Percentiles rank a stretch among this genome's conserved stretches.
These are phyloP conservation scores for Thymus mandschuricus DNA, from an alignment of 257 asterid species.

Conservation along the genomic window DNA sequence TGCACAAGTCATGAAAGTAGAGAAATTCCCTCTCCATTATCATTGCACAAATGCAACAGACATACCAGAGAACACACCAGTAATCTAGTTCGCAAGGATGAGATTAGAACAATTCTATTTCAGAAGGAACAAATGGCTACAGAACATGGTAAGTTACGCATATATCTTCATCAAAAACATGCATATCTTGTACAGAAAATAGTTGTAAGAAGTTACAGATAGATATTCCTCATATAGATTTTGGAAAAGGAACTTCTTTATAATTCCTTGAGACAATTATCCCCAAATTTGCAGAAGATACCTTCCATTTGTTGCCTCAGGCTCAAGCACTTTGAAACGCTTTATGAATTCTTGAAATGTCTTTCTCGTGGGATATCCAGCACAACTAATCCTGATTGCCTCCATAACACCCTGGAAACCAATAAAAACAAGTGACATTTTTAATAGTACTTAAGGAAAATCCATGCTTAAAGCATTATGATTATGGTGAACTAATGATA, in stretches of 20 bases:
- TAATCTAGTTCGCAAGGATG: background rate
- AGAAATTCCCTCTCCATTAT: background rate
- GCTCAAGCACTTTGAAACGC: constrained; percentile 78
- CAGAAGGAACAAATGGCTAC: background rate
- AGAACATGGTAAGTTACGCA: background rate
- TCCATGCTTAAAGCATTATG: constrained; percentile 4
- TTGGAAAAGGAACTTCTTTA: background rate
- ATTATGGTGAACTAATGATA: background rate
- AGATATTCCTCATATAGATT: background rate
- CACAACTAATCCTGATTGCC: constrained; percentile 96
- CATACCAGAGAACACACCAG: background rate
- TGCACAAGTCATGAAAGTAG: background rate
- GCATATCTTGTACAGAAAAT: background rate
- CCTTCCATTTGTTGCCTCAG: constrained; percentile 62
- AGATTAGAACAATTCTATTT: background rate
- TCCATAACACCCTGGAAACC: constrained; percentile 85
- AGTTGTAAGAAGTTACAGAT: background rate
- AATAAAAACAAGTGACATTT: constrained; percentile 11
- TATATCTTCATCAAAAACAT: constrained; percentile 6
- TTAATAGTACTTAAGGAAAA: constrained; percentile 26
- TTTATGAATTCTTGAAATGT: constrained; percentile 64
- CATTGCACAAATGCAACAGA: background rate
- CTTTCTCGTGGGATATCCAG: constrained; percentile 92
- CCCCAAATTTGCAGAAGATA: constrained; percentile 32
- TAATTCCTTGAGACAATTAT: constrained; percentile 9